These are phyloP conservation scores for Salvia sclarea DNA, from an alignment of 305 asterid species.

Conservation along the genomic window DNA sequence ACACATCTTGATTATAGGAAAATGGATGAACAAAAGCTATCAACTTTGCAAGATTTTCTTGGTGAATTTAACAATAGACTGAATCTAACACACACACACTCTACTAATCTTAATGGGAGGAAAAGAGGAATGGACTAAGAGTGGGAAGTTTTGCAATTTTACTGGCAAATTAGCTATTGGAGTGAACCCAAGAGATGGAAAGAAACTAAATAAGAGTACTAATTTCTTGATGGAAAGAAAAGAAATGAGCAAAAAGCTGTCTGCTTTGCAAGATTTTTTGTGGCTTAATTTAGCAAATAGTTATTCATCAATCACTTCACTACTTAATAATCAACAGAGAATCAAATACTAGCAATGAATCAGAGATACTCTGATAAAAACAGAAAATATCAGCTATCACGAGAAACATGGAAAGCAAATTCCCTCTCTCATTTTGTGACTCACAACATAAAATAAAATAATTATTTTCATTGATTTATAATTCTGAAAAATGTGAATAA, in stretches of 20 bases:
- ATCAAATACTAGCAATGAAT: background rate
- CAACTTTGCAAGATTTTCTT: background rate
- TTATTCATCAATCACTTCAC: conserved; percentile 8
- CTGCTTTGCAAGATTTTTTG: background rate
- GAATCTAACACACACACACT: conserved; percentile 38
- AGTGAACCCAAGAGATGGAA: conserved; percentile 41
- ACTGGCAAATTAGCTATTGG: background rate
- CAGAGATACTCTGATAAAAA: background rate
- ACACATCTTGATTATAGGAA: background rate
- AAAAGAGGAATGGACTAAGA: background rate
- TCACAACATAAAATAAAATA: conserved; percentile 7
- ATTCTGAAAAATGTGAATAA: conserved; percentile 1
- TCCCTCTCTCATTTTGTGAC: conserved; percentile 5
- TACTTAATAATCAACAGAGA: background rate
- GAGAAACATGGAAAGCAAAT: conserved; percentile 21
- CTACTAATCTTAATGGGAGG: background rate
- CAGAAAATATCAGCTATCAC: background rate
- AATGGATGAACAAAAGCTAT: background rate
- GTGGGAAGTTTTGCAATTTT: background rate
- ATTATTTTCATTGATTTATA: conserved; percentile 3
- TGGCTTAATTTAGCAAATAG: background rate
- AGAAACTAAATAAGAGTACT: background rate
- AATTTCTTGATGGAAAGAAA: background rate
- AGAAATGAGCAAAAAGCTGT: background rate
- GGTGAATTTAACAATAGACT: background rate